Base-by-base conservation (phyloP, 2,329 filamentous ascomycete genomes). In the Fusarium torulosum region DNA sequence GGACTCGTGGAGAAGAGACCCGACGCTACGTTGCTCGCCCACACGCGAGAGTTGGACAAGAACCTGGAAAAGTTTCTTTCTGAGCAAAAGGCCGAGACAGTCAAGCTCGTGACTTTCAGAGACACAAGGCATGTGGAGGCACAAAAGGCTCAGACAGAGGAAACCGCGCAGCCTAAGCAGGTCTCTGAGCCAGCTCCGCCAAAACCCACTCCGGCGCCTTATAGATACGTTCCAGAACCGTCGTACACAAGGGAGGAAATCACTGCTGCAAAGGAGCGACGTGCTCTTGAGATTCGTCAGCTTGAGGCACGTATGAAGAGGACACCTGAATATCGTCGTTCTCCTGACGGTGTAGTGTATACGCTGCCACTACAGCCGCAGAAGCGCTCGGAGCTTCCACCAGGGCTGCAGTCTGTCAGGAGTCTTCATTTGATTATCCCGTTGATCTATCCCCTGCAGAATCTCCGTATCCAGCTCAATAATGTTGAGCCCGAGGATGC, bases 271-370 rank as follows among this genome's bases (percentile, higher is more conserved):
- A 86, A 87, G 72, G 84, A 85, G 40, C 85, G 85, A 53, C 83
- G 92, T 62, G 86, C 88, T 20, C 81, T 85, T 46, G 91, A 95
- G 74, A 86, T 87, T 23, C 86, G 89, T 37, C 91, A 94, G 73
- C 83, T 96, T 1, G 91, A 94, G 79, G 86, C 91, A 27, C 87
- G 92, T 31, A 88, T 96, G 83, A 87, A 90, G 17, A 85, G 90
- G 67, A 75, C 91, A 49, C 83, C 88, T 2, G 77, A 87, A 35
- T 96, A 91, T 74, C 85, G 88, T 29, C 91, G 90, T 66, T 90
- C 89, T 2, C 81, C 84, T 29, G 91, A 94, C 76, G 91, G 90
- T 2, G 82, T 90, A 60, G 85, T 88, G 17, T 95, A 91, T 75
- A 90, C 86, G 3, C 75, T 95, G 14, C 90, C 91, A 0, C 79